phyloP scores from a whole-genome alignment of 306 rosid genomes.

The Acacia acuminata region DNA sequence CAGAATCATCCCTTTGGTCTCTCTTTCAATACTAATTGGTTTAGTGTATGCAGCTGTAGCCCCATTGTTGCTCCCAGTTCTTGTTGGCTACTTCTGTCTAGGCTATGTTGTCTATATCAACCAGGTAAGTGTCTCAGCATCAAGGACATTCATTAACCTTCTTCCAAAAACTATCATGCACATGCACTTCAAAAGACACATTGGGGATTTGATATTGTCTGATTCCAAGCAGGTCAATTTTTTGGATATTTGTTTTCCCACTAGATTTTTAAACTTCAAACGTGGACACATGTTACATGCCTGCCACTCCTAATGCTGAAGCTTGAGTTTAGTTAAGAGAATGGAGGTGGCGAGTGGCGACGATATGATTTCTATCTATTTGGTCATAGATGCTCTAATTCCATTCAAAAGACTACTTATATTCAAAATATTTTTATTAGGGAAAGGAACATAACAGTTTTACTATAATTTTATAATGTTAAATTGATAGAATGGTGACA shows the following conservation, averaged over 20 bases:
- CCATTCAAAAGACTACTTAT: background rate
- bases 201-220: background rate
- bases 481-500: background rate
- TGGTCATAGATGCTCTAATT: too few relatives aligned
- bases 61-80: conserved; percentile 82
- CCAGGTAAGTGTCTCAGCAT: conserved; percentile 37
- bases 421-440: too few relatives aligned
- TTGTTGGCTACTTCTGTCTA: conserved; percentile 80
- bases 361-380: too few relatives aligned
- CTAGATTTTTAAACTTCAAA: background rate
- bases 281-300: background rate
- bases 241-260: too few relatives aligned
- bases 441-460: background rate
- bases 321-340: background rate
- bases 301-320: background rate
- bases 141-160: background rate
- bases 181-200: background rate
- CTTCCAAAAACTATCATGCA: background rate
- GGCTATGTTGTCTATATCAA: conserved; percentile 81
- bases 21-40: conserved; percentile 78
- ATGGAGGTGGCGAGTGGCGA: background rate
- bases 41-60: conserved; percentile 83
- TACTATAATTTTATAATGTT: background rate
- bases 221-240: background rate
- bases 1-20: conserved; percentile 71